Evolutionary conservation across 306 rosid species (phyloP).

Genomic region (Cercis canadensis): DNA sequence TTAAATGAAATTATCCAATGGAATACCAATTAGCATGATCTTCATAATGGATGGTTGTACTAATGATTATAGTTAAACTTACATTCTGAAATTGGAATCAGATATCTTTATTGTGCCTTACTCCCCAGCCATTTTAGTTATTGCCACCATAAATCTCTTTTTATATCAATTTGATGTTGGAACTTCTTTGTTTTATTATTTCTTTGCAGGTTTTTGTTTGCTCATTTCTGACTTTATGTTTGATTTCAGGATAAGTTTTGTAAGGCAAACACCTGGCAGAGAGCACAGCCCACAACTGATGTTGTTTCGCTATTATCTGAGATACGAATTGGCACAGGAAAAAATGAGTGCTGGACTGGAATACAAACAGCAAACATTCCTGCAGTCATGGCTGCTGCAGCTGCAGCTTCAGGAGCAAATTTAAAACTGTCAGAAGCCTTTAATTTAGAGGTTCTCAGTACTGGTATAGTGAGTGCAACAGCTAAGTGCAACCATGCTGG

Average conservation of each 20-base stretch:
- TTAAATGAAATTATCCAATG: no score
- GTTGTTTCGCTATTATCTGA: slow-evolving; percentile 93
- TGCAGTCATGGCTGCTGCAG: slow-evolving; percentile 97
- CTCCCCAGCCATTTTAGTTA: slow-evolving; percentile 8
- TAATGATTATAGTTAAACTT: slow-evolving; percentile 21
- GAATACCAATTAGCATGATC: no score
- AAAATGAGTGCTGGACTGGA: slow-evolving; percentile 85
- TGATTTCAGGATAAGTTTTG: slow-evolving; percentile 83
- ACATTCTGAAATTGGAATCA: slow-evolving; percentile 1
- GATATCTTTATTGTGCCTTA: slow-evolving; percentile 28
- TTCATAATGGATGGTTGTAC: background rate
- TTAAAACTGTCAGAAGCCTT: slow-evolving; percentile 87
- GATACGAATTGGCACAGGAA: slow-evolving; percentile 89
- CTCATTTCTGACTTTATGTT: slow-evolving; percentile 31
- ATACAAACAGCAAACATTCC: slow-evolving; percentile 89
- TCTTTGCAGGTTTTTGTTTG: slow-evolving; percentile 31
- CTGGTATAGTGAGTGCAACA: slow-evolving; percentile 87
- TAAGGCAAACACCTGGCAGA: slow-evolving; percentile 93
- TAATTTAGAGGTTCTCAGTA: slow-evolving; percentile 93
- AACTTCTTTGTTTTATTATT: slow-evolving; percentile 13
- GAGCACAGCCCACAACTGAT: slow-evolving; percentile 90
- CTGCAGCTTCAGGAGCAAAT: slow-evolving; percentile 95
- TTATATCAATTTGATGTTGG: slow-evolving; percentile 12
- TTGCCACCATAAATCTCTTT: slow-evolving; percentile 28
- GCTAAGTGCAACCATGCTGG: slow-evolving; percentile 98